A percentile compares a stretch with the other conserved stretches of the same genome.
Evolutionary conservation across 345 rosid species (phyloP).

Genomic region (Heritiera fomes): DNA sequence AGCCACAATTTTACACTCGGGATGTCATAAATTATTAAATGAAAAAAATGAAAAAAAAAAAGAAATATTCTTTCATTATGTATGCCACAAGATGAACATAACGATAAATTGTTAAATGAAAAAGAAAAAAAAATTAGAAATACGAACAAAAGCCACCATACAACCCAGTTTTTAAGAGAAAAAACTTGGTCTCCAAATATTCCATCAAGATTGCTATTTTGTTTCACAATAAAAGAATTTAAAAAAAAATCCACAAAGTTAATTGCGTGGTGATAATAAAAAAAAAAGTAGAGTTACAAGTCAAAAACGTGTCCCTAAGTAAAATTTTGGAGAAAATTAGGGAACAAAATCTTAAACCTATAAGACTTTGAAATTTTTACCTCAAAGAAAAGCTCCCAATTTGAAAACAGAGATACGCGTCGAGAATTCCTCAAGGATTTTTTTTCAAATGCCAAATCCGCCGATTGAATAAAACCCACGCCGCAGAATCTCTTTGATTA

Average conservation of each 20-base stretch:
- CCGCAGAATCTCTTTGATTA: neutral
- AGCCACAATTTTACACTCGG: slow-evolving; percentile 1
- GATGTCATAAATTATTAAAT: neutral
- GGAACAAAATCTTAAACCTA: neutral
- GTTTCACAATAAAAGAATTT: neutral
- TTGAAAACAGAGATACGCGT: neutral
- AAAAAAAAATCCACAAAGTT: neutral
- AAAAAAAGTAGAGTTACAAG: neutral
- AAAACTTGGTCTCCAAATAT: neutral
- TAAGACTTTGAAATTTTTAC: neutral
- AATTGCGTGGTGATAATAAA: neutral
- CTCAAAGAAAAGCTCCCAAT: slow-evolving; percentile 8
- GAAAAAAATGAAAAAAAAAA: too few species aligned
- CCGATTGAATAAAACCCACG: neutral
- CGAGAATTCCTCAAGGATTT: neutral
- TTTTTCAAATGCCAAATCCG: neutral
- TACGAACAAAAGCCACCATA: neutral
- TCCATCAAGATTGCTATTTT: neutral
- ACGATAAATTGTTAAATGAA: neutral
- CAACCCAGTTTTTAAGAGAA: neutral
- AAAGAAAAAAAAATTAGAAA: neutral
- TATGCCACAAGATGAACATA: too few species aligned
- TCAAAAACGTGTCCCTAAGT: neutral
- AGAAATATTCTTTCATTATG: neutral
- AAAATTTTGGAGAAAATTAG: neutral